A percentile compares a stretch with the other conserved stretches of the same genome.
Evolutionary conservation across 2,329 filamentous ascomycete species (phyloP).

Genomic region (Talaromyces sp.): DNA sequence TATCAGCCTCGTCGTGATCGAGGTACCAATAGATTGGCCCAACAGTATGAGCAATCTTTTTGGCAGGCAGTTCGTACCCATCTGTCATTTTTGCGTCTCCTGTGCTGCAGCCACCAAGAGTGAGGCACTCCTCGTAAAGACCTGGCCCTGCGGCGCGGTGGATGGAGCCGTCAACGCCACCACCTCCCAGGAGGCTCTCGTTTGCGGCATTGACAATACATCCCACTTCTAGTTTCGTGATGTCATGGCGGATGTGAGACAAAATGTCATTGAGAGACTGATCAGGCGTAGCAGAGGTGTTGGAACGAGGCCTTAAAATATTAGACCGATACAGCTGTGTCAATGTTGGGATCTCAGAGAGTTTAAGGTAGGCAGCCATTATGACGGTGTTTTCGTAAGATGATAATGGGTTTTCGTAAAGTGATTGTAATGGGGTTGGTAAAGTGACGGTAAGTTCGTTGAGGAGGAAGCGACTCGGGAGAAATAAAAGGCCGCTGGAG

Average conservation of each 20-base stretch:
- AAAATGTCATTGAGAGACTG: conserved; percentile 50
- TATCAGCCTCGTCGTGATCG: conserved; percentile 29
- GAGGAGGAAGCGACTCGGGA: background rate
- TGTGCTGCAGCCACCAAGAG: conserved; percentile 66
- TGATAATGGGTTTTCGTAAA: no score
- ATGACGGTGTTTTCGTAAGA: background rate
- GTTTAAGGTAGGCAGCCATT: conserved; percentile 14
- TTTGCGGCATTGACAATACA: conserved; percentile 95
- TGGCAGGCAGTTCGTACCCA: conserved; percentile 69
- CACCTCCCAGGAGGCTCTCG: conserved; percentile 68
- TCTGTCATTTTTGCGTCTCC: conserved; percentile 78
- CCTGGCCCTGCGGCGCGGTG: conserved; percentile 70
- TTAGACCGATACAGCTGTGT: conserved; percentile 59
- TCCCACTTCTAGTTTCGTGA: conserved; percentile 71
- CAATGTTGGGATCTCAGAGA: conserved; percentile 36
- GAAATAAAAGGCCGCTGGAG: background rate
- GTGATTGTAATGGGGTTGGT: background rate
- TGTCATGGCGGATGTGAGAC: conserved; percentile 67
- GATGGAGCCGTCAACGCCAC: conserved; percentile 87
- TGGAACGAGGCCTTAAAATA: conserved; percentile 38
- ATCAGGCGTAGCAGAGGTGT: conserved; percentile 35
- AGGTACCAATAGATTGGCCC: conserved; percentile 66
- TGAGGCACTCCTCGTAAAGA: conserved; percentile 66
- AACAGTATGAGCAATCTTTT: conserved; percentile 82
- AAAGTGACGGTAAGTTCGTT: background rate